Conservation (phyloP, 208 protist species). For the Wallacemonas sp. region DNA sequence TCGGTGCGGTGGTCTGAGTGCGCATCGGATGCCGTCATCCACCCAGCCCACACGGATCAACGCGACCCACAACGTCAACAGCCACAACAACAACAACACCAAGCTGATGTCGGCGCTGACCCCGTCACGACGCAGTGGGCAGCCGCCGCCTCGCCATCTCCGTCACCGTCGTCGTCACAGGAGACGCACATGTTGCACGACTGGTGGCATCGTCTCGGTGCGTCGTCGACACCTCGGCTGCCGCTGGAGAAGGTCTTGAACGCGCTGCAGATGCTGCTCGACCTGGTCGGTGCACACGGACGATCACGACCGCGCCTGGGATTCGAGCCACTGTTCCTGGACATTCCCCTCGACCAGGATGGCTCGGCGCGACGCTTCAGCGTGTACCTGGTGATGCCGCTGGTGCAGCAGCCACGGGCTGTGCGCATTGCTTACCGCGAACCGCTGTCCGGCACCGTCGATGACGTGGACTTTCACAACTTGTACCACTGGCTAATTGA, state of each 20-base stretch:
- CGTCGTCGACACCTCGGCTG: constrained; percentile 2
- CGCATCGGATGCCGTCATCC: too few relatives aligned
- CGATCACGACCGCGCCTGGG: neutral
- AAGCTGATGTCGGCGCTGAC: too few relatives aligned
- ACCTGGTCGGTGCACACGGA: neutral
- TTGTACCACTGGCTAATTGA: neutral
- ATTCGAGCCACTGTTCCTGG: neutral
- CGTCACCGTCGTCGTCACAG: neutral
- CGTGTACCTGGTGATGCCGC: constrained; percentile 6
- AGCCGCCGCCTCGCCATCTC: too few relatives aligned
- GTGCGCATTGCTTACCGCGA: neutral
- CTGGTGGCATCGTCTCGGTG: neutral
- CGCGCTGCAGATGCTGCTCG: neutral
- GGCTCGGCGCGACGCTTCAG: neutral
- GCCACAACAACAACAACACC: too few relatives aligned
- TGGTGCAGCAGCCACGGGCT: neutral
- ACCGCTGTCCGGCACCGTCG: neutral
- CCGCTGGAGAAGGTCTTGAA: neutral
- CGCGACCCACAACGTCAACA: too few relatives aligned
- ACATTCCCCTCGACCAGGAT: neutral
- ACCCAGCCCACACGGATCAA: too few relatives aligned
- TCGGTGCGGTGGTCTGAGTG: neutral
- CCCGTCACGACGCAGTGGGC: too few relatives aligned
- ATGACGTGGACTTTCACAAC: neutral
- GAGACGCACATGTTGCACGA: neutral